Percentiles rank a stretch among this genome's conserved stretches.
Evolutionary conservation across 352 stramenopile genomes (phyloP).

Genomic region (Achlya hypogyna): DNA sequence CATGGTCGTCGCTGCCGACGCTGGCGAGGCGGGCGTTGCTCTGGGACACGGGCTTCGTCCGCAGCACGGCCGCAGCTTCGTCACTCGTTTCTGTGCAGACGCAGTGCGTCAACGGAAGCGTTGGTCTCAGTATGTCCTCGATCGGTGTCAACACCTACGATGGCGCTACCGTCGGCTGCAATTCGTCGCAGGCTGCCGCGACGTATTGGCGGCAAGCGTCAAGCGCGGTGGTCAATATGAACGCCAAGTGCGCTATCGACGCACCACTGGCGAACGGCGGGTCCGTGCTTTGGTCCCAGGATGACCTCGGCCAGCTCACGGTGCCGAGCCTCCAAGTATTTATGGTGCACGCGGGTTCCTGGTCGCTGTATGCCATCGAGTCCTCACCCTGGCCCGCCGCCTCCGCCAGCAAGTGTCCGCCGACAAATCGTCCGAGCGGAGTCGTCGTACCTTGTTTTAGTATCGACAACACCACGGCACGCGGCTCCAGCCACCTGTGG

Average conservation of each 20-base stretch:
- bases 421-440: background rate
- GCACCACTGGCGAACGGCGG: background rate
- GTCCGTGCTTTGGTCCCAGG: constrained; percentile 13
- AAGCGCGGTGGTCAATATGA: background rate
- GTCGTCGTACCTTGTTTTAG: constrained; percentile 3
- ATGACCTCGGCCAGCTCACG: constrained; percentile 3
- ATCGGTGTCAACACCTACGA: background rate
- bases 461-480: background rate
- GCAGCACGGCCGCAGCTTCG: background rate
- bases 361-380: constrained; percentile 4
- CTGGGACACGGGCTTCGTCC: constrained; percentile 15
- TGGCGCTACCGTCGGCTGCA: background rate
- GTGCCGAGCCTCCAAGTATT: background rate
- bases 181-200: background rate
- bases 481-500: background rate
- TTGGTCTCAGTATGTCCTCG: background rate
- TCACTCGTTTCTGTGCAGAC: background rate
- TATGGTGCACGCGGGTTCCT: background rate
- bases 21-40: constrained; percentile 7
- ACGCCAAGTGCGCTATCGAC: background rate
- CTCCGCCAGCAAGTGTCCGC: background rate
- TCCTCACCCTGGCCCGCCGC: background rate
- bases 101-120: background rate
- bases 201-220: background rate
- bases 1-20: constrained; percentile 6